phyloP scores from a whole-genome alignment of 345 rosid genomes.

The Populus pruinosa region DNA sequence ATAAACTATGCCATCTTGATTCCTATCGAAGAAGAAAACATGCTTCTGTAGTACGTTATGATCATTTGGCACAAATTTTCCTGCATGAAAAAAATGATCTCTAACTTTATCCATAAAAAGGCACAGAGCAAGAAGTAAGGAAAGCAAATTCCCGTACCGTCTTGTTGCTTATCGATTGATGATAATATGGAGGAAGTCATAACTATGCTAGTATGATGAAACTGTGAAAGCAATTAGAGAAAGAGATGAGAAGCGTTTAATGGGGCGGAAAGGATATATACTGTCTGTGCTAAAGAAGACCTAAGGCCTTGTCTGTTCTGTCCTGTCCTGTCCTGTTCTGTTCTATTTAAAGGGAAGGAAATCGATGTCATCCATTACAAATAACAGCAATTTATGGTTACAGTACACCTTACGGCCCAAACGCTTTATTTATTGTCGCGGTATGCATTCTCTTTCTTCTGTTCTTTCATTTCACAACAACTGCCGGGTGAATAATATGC shows the following conservation, averaged over 20 bases:
- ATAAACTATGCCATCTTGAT: slow-evolving; percentile 70
- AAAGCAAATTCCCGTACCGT: slow-evolving; percentile 2
- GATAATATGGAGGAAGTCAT: slow-evolving; percentile 21
- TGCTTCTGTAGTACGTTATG: slow-evolving; percentile 60
- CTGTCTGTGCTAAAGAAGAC: background rate
- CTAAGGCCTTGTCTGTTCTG: background rate
- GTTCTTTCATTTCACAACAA: too few species aligned
- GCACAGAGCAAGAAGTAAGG: background rate
- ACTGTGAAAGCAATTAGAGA: background rate
- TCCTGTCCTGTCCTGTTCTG: too few species aligned
- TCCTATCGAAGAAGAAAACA: slow-evolving; percentile 73
- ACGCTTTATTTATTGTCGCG: too few species aligned
- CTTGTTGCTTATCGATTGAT: slow-evolving; percentile 1
- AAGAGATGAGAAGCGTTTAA: background rate
- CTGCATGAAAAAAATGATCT: background rate
- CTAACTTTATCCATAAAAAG: background rate
- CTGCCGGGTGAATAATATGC: too few species aligned
- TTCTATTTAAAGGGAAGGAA: too few species aligned
- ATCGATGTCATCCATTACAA: too few species aligned
- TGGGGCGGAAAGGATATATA: background rate
- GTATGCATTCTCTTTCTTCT: too few species aligned
- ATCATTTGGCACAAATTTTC: slow-evolving; percentile 20
- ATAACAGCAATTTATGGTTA: too few species aligned
- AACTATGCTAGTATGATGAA: background rate
- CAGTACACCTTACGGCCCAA: too few species aligned